Percentiles rank a stretch among this genome's conserved stretches.
These are phyloP conservation scores for Scenedesmus sp. DNA, from an alignment of 163 green algal species.

Conservation along the genomic window DNA sequence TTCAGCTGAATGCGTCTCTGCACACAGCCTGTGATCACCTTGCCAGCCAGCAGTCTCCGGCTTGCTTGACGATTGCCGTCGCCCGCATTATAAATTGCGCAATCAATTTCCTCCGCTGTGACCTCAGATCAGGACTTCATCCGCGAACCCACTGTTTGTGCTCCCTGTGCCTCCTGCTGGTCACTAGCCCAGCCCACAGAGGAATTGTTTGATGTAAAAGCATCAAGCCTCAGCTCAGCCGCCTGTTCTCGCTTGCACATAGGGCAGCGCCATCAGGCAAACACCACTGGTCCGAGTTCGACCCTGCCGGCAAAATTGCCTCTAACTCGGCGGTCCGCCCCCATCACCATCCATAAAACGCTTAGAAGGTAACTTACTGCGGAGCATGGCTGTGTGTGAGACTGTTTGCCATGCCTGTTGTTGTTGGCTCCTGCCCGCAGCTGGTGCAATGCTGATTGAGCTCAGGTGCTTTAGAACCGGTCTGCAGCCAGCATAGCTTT, in stretches of 20 bases:
- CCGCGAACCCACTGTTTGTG: neutral
- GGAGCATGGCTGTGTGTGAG: neutral
- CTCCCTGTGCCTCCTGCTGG: neutral
- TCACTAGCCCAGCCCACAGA: neutral
- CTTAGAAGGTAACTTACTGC: neutral
- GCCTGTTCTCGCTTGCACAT: neutral
- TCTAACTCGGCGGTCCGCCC: neutral
- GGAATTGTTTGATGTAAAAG: neutral
- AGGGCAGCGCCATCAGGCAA: neutral
- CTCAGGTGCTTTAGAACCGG: neutral
- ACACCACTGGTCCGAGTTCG: constrained; percentile 15
- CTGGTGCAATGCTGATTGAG: neutral
- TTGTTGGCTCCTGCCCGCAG: constrained; percentile 2
- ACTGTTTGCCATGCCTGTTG: neutral
- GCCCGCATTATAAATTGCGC: neutral
- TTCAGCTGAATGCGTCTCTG: neutral
- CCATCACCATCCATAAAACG: neutral
- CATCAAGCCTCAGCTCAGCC: neutral
- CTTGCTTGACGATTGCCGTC: neutral
- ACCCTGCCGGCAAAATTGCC: neutral
- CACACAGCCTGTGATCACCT: neutral
- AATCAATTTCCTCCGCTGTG: neutral
- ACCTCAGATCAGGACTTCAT: neutral
- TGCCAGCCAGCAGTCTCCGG: neutral
- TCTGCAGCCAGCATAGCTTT: neutral